Percentiles rank a stretch among this genome's conserved stretches.
These are phyloP conservation scores for Aureobasidium leucospermi DNA, from an alignment of 2,329 filamentous ascomycete genomes.

Conservation along the genomic window DNA sequence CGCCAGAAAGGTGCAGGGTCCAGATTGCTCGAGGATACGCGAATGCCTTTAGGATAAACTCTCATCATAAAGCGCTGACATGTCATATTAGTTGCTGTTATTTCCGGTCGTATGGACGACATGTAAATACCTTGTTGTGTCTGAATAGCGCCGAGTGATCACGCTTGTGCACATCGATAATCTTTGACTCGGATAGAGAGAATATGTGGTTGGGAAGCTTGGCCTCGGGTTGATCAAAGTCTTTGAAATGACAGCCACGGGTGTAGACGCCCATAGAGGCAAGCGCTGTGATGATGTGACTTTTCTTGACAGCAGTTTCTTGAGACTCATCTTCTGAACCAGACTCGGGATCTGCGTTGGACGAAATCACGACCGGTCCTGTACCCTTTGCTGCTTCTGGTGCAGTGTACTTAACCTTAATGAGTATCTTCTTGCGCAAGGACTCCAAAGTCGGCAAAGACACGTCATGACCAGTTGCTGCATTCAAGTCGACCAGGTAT, in stretches of 20 bases:
- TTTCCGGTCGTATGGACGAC: background rate
- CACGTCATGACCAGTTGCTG: slow-evolving; percentile 44
- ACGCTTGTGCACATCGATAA: slow-evolving; percentile 59
- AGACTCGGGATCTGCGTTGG: slow-evolving; percentile 21
- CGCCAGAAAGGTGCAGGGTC: slow-evolving; percentile 83
- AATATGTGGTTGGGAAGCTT: slow-evolving; percentile 56
- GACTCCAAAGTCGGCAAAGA: slow-evolving; percentile 59
- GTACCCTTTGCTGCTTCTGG: slow-evolving; percentile 24
- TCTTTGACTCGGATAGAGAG: slow-evolving; percentile 54
- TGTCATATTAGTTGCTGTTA: background rate
- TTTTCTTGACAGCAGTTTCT: slow-evolving; percentile 37
- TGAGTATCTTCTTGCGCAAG: slow-evolving; percentile 66
- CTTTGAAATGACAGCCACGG: slow-evolving; percentile 71
- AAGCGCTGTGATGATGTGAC: slow-evolving; percentile 62
- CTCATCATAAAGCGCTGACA: slow-evolving; percentile 56
- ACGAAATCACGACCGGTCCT: background rate
- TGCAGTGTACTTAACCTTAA: slow-evolving; percentile 44
- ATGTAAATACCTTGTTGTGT: slow-evolving; percentile 53
- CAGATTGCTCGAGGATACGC: slow-evolving; percentile 77
- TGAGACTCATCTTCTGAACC: slow-evolving; percentile 31
- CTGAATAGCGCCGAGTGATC: slow-evolving; percentile 57
- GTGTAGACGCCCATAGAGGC: slow-evolving; percentile 78
- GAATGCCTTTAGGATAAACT: slow-evolving; percentile 75
- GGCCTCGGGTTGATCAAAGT: slow-evolving; percentile 57
- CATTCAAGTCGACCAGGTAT: slow-evolving; percentile 57